Conservation (phyloP, 2,329 filamentous ascomycete species). For the Neofusicoccum kwambonambiense region DNA sequence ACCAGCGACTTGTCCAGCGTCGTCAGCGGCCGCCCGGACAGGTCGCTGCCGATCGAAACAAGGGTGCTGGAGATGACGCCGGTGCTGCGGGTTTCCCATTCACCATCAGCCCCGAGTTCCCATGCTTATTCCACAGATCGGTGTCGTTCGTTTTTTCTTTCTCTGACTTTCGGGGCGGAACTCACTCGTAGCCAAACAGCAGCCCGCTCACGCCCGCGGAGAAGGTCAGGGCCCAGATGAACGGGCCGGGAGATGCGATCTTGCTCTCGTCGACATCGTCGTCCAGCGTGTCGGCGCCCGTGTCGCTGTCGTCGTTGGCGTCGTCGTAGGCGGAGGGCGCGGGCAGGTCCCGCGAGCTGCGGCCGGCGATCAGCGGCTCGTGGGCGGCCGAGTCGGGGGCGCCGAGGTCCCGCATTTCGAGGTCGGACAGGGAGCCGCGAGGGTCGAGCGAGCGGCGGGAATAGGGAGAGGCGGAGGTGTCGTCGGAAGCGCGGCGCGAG, state of each 20-base stretch:
- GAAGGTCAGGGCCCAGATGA: slow-evolving; percentile 57
- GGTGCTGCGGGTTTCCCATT: slow-evolving; percentile 39
- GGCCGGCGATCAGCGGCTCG: slow-evolving; percentile 15
- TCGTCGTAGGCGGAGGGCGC: not conserved
- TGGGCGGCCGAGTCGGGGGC: slow-evolving; percentile 6
- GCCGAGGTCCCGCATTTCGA: slow-evolving; percentile 11
- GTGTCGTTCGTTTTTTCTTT: too few species aligned
- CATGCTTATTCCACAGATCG: too few species aligned
- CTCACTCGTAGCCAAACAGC: slow-evolving; percentile 61
- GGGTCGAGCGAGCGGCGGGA: not conserved
- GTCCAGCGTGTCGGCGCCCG: slow-evolving; percentile 21
- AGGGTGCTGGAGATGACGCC: slow-evolving; percentile 62
- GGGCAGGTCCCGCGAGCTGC: not conserved
- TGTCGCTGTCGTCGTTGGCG: slow-evolving; percentile 1
- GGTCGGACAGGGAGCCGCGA: not conserved
- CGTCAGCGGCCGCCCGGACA: slow-evolving; percentile 49
- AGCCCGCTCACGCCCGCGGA: slow-evolving; percentile 59
- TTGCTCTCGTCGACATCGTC: slow-evolving; percentile 31
- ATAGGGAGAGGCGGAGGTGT: not conserved
- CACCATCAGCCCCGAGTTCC: too few species aligned
- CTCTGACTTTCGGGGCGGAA: not conserved
- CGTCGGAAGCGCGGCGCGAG: not conserved
- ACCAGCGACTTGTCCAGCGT: slow-evolving; percentile 60
- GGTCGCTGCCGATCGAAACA: slow-evolving; percentile 54
- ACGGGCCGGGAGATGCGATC: slow-evolving; percentile 34